phyloP scores from a whole-genome alignment of 2,329 filamentous ascomycete species.

The Phaeomoniella chlamydospora region DNA sequence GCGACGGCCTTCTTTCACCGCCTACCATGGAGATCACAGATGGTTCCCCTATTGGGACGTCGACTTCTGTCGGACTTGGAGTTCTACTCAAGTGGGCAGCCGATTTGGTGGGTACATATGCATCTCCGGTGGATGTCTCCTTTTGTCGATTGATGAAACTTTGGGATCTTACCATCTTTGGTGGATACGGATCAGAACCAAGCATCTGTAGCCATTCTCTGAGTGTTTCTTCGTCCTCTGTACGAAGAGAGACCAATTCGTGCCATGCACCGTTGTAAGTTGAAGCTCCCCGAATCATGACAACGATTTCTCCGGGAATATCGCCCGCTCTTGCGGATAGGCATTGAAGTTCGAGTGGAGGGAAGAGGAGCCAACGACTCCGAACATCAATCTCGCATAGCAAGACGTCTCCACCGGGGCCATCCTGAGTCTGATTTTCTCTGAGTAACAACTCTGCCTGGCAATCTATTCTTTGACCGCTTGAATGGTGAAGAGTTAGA shows the following conservation, averaged over 20 bases:
- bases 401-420: constrained; percentile 66
- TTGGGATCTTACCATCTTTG: constrained; percentile 38
- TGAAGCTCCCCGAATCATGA: constrained; percentile 70
- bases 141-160: constrained; percentile 34
- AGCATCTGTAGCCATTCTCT: constrained; percentile 81
- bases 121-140: constrained; percentile 14
- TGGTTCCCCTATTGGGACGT: constrained; percentile 44
- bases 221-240: constrained; percentile 62
- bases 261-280: constrained; percentile 56
- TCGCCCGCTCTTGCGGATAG: constrained; percentile 73
- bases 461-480: constrained; percentile 77
- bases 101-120: neutral
- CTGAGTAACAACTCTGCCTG: constrained; percentile 75
- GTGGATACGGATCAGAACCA: constrained; percentile 49
- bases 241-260: constrained; percentile 64
- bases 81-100: neutral
- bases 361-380: constrained; percentile 74
- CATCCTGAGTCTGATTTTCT: constrained; percentile 56
- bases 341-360: constrained; percentile 59
- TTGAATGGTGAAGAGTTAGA: constrained; percentile 73
- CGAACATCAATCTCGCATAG: constrained; percentile 76
- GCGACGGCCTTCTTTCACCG: neutral
- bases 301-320: constrained; percentile 54
- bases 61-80: constrained; percentile 35
- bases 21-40: constrained; percentile 2